A percentile compares a stretch with the other conserved stretches of the same genome.
phyloP scores from a whole-genome alignment of 345 rosid species.

The Turritis glabra region DNA sequence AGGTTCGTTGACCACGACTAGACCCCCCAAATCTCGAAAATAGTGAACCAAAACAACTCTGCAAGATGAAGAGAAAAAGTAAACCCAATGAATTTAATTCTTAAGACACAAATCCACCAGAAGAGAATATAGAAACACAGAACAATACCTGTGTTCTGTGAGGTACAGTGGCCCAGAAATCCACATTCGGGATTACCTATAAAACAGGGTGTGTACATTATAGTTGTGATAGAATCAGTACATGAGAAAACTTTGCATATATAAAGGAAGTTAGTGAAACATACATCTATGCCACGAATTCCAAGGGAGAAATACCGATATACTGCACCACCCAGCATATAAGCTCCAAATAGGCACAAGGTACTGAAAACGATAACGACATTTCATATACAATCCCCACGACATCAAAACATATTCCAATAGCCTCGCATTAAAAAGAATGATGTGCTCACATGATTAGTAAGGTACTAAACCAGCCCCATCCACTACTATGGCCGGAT shows the following conservation, averaged over 20 bases:
- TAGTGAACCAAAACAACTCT: conserved; percentile 60
- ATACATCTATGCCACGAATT: conserved; percentile 70
- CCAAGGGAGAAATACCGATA: conserved; percentile 77
- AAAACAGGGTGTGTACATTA: conserved; percentile 9
- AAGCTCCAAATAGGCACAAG: conserved; percentile 73
- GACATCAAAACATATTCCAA: too few relatives aligned
- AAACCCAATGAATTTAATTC: background rate
- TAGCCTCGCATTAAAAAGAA: background rate
- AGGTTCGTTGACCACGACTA: conserved; percentile 53
- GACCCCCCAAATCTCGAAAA: conserved; percentile 60
- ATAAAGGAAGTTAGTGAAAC: conserved; percentile 28
- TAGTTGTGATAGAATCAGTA: conserved; percentile 4
- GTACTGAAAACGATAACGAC: conserved; percentile 51
- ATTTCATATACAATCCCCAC: background rate
- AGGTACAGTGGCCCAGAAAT: conserved; percentile 76
- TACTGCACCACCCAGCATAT: conserved; percentile 65
- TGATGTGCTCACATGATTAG: conserved; percentile 53
- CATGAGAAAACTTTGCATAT: conserved; percentile 7
- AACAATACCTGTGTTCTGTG: conserved; percentile 68
- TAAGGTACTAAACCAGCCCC: conserved; percentile 83
- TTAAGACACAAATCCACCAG: background rate
- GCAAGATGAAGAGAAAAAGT: conserved; percentile 37
- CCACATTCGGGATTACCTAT: conserved; percentile 85
- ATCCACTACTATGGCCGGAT: conserved; percentile 59
- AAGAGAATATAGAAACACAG: conserved; percentile 1